These are phyloP conservation scores for Babesia caballi DNA, from an alignment of 169 alveolate genomes.

Conservation along the genomic window DNA sequence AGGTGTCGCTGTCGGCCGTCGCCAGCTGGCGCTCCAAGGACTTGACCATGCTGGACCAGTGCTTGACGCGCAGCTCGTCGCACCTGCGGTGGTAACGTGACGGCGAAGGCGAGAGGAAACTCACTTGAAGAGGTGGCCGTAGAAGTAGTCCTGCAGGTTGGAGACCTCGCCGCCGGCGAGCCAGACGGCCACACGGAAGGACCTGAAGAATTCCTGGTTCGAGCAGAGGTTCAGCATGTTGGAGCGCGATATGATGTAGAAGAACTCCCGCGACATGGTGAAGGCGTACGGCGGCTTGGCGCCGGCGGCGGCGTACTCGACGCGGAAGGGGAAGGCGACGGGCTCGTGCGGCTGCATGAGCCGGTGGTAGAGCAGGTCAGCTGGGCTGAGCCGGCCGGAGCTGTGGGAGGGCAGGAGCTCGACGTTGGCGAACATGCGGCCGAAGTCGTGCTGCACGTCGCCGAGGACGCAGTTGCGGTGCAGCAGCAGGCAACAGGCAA, in stretches of 20 bases:
- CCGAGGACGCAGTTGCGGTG: slow-evolving; percentile 44
- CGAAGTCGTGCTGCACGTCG: slow-evolving; percentile 49
- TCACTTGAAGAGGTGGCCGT: slow-evolving; percentile 60
- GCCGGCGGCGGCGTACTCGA: neutral
- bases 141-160: slow-evolving; percentile 45
- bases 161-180: slow-evolving; percentile 55
- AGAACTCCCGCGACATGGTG: slow-evolving; percentile 20
- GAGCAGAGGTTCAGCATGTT: slow-evolving; percentile 48
- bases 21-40: slow-evolving; percentile 45
- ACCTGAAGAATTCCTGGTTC: slow-evolving; percentile 49
- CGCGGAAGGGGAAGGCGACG: slow-evolving; percentile 14
- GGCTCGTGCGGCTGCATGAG: slow-evolving; percentile 14
- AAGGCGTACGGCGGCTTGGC: slow-evolving; percentile 18
- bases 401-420: slow-evolving; percentile 36
- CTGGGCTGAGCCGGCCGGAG: neutral
- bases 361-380: slow-evolving; percentile 3
- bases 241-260: slow-evolving; percentile 35
- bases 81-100: neutral
- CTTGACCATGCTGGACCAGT: slow-evolving; percentile 46
- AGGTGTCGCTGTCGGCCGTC: slow-evolving; percentile 22
- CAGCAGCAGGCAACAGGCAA: slow-evolving; percentile 39
- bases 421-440: slow-evolving; percentile 7
- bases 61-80: slow-evolving; percentile 55
- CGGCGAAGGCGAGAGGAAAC: neutral
- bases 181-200: slow-evolving; percentile 52